These are phyloP conservation scores for Eucalyptus victrix DNA, from an alignment of 345 rosid genomes.

Conservation along the genomic window DNA sequence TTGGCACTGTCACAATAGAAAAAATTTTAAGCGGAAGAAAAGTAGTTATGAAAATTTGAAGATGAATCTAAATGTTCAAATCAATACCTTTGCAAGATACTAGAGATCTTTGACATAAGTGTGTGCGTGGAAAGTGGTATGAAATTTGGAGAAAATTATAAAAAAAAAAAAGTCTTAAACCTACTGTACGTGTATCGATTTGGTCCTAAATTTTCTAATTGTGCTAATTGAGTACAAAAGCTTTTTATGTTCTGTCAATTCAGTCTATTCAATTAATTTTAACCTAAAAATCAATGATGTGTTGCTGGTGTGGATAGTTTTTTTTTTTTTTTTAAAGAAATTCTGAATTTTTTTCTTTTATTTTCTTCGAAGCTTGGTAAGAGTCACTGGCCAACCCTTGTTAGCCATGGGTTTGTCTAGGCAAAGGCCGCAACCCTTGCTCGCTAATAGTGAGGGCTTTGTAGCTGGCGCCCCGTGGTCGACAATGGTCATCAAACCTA, in stretches of 20 bases:
- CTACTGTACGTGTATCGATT: fast-evolving
- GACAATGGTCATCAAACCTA: fast-evolving
- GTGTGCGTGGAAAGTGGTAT: background rate
- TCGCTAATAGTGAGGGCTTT: too few relatives aligned
- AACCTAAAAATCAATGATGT: fast-evolving
- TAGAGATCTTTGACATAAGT: background rate
- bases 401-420: too few relatives aligned
- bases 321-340: too few relatives aligned
- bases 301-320: fast-evolving
- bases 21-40: background rate
- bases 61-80: background rate
- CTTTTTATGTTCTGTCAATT: fast-evolving
- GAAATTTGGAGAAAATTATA: background rate
- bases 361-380: too few relatives aligned
- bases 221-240: too few relatives aligned
- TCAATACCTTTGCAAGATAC: background rate
- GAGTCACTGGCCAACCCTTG: too few relatives aligned
- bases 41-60: background rate
- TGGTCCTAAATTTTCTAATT: too few relatives aligned
- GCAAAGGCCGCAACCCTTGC: too few relatives aligned
- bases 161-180: too few relatives aligned
- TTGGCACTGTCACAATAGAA: background rate
- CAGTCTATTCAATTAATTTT: too few relatives aligned
- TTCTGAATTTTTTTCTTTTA: too few relatives aligned
- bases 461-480: fast-evolving